These are phyloP conservation scores for Phytophthora rubi DNA, from an alignment of 352 stramenopile genomes.

Conservation along the genomic window DNA sequence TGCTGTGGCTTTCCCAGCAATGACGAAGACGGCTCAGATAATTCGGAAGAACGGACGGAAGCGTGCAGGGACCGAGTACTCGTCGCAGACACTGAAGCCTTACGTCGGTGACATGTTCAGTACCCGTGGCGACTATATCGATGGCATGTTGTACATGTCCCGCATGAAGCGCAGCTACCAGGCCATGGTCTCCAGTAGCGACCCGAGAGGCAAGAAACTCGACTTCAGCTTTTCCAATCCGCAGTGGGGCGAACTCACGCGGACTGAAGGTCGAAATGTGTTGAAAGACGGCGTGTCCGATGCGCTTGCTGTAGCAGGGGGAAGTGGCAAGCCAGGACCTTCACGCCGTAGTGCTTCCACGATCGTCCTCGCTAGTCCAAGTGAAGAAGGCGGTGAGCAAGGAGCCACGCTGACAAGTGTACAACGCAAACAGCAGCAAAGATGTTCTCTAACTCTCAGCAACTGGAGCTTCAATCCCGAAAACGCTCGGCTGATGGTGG, in stretches of 20 bases:
- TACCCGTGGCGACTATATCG: constrained; percentile 82
- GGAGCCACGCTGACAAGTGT: constrained; percentile 22
- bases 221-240: constrained; percentile 20
- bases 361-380: constrained; percentile 8
- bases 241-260: constrained; percentile 25
- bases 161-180: constrained; percentile 81
- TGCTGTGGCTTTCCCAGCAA: constrained; percentile 6
- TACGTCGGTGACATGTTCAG: constrained; percentile 85
- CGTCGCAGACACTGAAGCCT: constrained; percentile 54
- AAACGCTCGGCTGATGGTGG: constrained; percentile 86
- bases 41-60: constrained; percentile 59
- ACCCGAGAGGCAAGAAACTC: constrained; percentile 18
- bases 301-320: constrained; percentile 35
- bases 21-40: constrained; percentile 30
- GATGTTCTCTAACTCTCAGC: constrained; percentile 85
- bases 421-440: constrained; percentile 54
- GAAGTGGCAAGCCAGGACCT: background rate
- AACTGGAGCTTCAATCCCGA: constrained; percentile 89
- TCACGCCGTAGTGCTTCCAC: constrained; percentile 16
- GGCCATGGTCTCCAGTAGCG: constrained; percentile 39
- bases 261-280: constrained; percentile 25
- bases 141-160: constrained; percentile 89
- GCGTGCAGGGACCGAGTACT: constrained; percentile 37
- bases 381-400: constrained; percentile 13
- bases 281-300: constrained; percentile 67